Conservation (phyloP, 257 asterid species). For the Capsicum rhomboideum region DNA sequence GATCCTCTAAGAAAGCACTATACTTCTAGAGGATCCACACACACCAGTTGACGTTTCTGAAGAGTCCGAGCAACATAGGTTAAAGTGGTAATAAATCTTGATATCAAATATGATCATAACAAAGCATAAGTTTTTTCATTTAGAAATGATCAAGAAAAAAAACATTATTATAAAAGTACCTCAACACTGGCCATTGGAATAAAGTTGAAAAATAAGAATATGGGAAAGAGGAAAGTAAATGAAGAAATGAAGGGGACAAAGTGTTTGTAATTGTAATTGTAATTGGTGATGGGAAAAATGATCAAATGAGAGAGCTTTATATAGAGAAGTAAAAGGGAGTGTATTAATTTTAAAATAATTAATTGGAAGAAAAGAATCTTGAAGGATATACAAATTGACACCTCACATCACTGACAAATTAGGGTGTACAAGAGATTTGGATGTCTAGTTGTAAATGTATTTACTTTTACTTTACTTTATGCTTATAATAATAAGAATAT, state of each 20-base stretch:
- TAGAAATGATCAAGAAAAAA: no score
- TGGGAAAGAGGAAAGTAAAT: neutral
- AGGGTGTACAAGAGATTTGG: neutral
- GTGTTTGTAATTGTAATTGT: neutral
- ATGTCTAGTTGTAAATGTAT: slow-evolving; percentile 6
- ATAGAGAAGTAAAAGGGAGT: slow-evolving; percentile 4
- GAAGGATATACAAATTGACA: slow-evolving; percentile 6
- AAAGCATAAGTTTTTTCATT: no score
- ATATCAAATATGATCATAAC: neutral
- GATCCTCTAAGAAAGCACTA: neutral
- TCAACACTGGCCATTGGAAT: slow-evolving; percentile 9
- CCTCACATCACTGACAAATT: neutral
- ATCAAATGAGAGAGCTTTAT: slow-evolving; percentile 1
- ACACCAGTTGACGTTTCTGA: fast-evolving
- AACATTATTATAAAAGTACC: neutral
- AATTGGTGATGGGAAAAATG: slow-evolving; percentile 6
- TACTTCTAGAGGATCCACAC: fast-evolving
- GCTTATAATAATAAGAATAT: neutral
- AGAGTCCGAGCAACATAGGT: neutral
- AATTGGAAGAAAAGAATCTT: neutral
- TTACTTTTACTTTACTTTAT: neutral
- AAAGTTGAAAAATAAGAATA: neutral
- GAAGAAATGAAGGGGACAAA: neutral
- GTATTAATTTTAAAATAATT: neutral
- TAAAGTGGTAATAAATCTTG: neutral